Conservation (phyloP, 1,284 basidiomycete genomes). For the Sanghuangporus baumii region DNA sequence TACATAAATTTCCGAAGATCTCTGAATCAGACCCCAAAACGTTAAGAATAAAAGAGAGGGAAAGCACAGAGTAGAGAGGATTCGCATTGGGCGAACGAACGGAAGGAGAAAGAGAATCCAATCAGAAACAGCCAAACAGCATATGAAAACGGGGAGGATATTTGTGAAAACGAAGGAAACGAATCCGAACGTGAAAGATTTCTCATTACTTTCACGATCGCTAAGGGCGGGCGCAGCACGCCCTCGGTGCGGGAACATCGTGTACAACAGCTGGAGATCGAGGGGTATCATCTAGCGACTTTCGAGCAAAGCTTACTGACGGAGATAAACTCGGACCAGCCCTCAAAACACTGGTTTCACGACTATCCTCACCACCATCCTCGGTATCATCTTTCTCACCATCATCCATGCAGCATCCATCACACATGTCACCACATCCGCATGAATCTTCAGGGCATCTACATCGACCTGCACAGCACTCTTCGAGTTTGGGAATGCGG, state of each 20-base stretch:
- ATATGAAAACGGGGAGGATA: too few species aligned
- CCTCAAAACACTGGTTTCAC: background rate
- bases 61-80: too few species aligned
- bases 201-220: background rate
- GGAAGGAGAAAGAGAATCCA: too few species aligned
- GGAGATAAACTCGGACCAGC: background rate
- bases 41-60: too few species aligned
- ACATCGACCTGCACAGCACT: conserved; percentile 51
- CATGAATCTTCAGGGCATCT: conserved; percentile 41
- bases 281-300: background rate
- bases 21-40: too few species aligned
- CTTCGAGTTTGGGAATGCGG: conserved; percentile 54
- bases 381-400: background rate
- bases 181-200: background rate
- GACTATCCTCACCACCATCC: background rate
- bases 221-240: background rate
- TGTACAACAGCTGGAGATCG: background rate
- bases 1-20: too few species aligned
- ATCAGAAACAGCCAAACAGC: too few species aligned
- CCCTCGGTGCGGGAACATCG: background rate
- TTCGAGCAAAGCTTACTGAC: conserved; percentile 10
- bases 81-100: too few species aligned
- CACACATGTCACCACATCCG: conserved; percentile 45
- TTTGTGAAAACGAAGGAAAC: background rate
- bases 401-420: conserved; percentile 41